Evolutionary conservation across 202 grass and related monocot genomes (phyloP).

Genomic region (Schoenoplectus tabernaemontani): DNA sequence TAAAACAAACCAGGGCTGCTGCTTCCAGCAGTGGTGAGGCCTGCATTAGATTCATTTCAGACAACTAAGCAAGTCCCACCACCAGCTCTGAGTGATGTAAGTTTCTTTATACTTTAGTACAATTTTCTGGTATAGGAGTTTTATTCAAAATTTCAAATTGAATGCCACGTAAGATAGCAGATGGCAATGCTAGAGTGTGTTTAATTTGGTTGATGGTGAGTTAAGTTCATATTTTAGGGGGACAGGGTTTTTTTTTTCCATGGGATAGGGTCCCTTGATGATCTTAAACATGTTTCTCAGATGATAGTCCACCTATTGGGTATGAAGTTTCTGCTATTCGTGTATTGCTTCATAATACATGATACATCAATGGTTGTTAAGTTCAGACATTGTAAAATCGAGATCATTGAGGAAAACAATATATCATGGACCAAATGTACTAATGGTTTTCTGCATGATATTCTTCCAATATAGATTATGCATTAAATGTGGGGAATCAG

Average conservation of each 20-base stretch:
- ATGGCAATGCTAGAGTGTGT: neutral
- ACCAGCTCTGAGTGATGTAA: constrained; percentile 72
- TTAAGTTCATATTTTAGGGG: neutral
- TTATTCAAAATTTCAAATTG: neutral
- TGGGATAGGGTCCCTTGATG: neutral
- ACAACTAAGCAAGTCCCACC: constrained; percentile 57
- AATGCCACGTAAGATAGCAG: neutral
- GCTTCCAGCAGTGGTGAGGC: constrained; percentile 86
- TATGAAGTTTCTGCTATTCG: no score
- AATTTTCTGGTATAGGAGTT: neutral
- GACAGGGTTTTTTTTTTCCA: neutral
- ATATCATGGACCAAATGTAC: neutral
- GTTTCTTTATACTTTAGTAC: neutral
- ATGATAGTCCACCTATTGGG: neutral
- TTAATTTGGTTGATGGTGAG: neutral
- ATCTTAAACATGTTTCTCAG: neutral
- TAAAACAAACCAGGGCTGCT: constrained; percentile 69
- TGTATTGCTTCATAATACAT: neutral
- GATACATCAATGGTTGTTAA: no score
- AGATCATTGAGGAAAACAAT: neutral
- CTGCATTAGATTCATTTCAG: constrained; percentile 83
- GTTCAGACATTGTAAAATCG: no score
- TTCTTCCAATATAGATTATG: neutral
- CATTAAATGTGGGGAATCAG: neutral
- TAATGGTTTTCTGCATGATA: no score